phyloP scores from a whole-genome alignment of 1,139 yeast species.

The Sugiyamaella xylanicola region DNA sequence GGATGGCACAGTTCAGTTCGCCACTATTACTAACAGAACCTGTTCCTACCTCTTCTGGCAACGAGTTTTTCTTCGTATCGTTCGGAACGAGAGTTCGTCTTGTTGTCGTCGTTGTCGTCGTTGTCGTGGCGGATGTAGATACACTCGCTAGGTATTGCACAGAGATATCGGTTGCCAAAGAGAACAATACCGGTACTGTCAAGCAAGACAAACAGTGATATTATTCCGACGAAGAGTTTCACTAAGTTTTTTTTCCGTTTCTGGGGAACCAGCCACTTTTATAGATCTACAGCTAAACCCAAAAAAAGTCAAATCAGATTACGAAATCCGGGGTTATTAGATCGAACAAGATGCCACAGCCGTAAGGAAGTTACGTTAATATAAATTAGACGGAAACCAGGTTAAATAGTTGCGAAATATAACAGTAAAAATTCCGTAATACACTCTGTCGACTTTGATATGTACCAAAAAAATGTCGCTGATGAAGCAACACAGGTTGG shows the following conservation, averaged over 20 bases:
- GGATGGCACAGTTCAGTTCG: too few species aligned
- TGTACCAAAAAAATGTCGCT: not conserved
- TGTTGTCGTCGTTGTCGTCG: too few species aligned
- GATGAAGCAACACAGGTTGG: not conserved
- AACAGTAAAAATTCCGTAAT: not conserved
- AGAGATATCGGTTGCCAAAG: too few species aligned
- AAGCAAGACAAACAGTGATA: not conserved
- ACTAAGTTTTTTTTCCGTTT: not conserved
- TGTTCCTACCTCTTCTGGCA: too few species aligned
- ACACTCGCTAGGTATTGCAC: too few species aligned
- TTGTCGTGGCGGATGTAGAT: too few species aligned
- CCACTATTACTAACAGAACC: too few species aligned
- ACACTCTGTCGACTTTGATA: not conserved
- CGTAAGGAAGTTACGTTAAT: not conserved
- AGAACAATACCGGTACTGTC: too few species aligned
- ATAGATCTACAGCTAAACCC: not conserved
- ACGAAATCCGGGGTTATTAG: constrained; percentile 2
- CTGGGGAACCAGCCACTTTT: not conserved
- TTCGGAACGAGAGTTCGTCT: too few species aligned
- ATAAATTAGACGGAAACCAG: not conserved
- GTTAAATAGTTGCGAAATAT: not conserved
- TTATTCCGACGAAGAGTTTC: not conserved
- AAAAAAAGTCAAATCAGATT: not conserved
- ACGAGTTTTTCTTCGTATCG: too few species aligned
- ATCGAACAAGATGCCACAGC: not conserved